Evolutionary conservation across 805 yeast species (phyloP).

Genomic region (Brettanomyces naardenensis): DNA sequence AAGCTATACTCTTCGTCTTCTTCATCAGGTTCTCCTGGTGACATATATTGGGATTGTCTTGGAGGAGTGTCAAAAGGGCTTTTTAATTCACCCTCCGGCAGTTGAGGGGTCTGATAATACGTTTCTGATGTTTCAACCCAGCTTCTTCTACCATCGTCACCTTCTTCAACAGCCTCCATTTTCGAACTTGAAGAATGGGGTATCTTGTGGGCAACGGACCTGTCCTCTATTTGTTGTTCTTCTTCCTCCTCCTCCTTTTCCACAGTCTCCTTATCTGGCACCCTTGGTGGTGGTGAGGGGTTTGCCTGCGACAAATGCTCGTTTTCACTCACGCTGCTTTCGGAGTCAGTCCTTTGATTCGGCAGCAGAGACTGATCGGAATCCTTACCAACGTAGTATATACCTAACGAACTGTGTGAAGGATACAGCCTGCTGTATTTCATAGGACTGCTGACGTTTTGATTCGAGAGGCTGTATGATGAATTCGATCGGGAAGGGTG

Average conservation of each 20-base stretch:
- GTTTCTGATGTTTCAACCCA: neutral
- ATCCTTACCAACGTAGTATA: neutral
- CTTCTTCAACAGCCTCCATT: neutral
- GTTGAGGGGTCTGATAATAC: neutral
- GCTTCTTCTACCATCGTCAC: neutral
- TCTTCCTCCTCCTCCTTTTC: neutral
- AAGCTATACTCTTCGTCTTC: neutral
- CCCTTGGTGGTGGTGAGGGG: neutral
- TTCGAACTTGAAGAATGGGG: too few species aligned
- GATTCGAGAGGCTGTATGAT: neutral
- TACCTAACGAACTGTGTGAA: slow-evolving; percentile 1
- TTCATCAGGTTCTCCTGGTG: neutral
- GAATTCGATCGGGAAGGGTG: neutral
- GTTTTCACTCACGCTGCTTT: neutral
- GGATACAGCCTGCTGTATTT: neutral
- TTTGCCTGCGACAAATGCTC: neutral
- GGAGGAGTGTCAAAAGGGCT: slow-evolving; percentile 14
- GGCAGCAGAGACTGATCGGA: neutral
- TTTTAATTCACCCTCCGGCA: neutral
- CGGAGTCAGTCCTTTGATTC: neutral
- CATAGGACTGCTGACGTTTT: neutral
- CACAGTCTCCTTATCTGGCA: neutral
- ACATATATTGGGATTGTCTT: neutral
- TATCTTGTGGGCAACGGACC: neutral
- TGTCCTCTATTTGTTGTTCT: neutral